Evolutionary conservation across 2,329 filamentous ascomycete species (phyloP).

Genomic region (Diaporthe sp.): DNA sequence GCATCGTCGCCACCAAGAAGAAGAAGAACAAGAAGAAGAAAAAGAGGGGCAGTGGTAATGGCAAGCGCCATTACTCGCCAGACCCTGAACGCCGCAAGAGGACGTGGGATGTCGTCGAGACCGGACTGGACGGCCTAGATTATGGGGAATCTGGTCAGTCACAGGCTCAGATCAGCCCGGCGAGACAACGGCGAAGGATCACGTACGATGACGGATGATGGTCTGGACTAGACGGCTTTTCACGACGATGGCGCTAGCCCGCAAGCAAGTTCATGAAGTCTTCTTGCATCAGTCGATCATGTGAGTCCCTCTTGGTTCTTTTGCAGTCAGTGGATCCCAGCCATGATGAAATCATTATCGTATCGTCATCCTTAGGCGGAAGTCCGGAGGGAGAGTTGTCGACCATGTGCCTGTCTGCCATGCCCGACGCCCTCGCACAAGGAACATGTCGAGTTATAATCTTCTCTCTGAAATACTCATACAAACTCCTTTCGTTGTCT

Average conservation of each 20-base stretch:
- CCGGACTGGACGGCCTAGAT: constrained; percentile 69
- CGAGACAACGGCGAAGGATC: constrained; percentile 58
- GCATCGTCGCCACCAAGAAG: constrained; percentile 47
- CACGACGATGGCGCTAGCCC: neutral
- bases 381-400: constrained; percentile 52
- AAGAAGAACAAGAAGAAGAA: constrained; percentile 47
- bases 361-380: constrained; percentile 99
- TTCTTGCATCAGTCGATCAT: neutral
- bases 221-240: neutral
- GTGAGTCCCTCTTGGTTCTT: constrained; percentile 34
- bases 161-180: constrained; percentile 42
- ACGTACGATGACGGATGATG: constrained; percentile 58
- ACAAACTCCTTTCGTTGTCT: neutral
- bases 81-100: constrained; percentile 75
- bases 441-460: constrained; percentile 59
- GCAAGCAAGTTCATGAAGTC: neutral
- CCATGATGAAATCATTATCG: constrained; percentile 83
- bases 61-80: constrained; percentile 55
- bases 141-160: constrained; percentile 63
- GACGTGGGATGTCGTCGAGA: constrained; percentile 76
- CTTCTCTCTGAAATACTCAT: constrained; percentile 61
- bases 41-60: constrained; percentile 53
- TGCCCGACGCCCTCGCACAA: constrained; percentile 41
- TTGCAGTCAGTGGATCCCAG: constrained; percentile 37
- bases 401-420: constrained; percentile 47